Evolutionary conservation across 345 rosid species (phyloP), one percentile per base, ranked within the genome.

Genomic region (Conringia planisiliqua): DNA sequence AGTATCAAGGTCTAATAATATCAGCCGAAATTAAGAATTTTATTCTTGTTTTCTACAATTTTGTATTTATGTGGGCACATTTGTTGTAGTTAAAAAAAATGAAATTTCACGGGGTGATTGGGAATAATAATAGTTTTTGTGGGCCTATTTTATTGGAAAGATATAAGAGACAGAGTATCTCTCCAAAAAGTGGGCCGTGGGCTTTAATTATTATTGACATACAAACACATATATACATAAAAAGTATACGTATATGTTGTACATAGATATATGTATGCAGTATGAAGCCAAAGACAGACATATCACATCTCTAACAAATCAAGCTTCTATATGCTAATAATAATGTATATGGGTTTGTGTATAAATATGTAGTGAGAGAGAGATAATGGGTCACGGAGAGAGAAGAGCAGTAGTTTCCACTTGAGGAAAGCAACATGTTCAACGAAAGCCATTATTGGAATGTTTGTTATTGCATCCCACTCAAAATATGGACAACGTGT

Each of bases 361-460:
- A 22, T 61, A 38, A 1, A 61, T 39, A 38, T 29, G 6, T 32
- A 56, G 13, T 6, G 20, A 20, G 68, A 63, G 66, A 57, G 54
- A 74, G 62, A 50, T 14, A 47, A 72, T 40, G 70, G 68, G 76
- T 57, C 73, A 71, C 22, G 48, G 79, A 54, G 79, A 68, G 71
- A 52, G 75, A 67, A 72, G 79, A 30, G 63, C 55, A 14, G 64
- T 52, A 39, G 73, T 81, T 83, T 81, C 91, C 83, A 70, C 77
- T 78, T 79, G 86, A 69, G 86, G 85, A 86, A 83, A 82, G 35
- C 56, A 71, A 50, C 78, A 64, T 44, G 67, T 59, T 72, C 76
- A 67, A 71, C 73, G 30, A 75, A 51, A 70, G 71, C 86, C 86
- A 87, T 81, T 87, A 86, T 82, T 69, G 90, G 91, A 79, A 82